Evolutionary conservation across 345 rosid species (phyloP).

Genomic region (Eucalyptus cloeziana): DNA sequence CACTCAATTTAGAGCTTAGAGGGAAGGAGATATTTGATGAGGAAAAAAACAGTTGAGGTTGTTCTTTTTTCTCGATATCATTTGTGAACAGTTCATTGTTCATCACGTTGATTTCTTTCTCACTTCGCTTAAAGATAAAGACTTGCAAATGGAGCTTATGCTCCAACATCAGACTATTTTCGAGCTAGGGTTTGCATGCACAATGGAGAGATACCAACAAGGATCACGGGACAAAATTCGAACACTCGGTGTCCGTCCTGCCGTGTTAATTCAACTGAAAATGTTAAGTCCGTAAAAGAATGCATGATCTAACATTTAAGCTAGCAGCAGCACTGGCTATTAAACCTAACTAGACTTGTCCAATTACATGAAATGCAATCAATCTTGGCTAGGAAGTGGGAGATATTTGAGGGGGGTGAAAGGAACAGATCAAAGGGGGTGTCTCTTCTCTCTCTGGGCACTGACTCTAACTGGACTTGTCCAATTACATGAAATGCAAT

Average conservation of each 20-base stretch:
- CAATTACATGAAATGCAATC: not conserved
- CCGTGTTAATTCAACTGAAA: not conserved
- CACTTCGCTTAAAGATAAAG: not conserved
- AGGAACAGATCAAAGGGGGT: not conserved
- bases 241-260: too few species aligned
- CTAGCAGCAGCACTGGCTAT: not conserved
- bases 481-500: not conserved
- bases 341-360: not conserved
- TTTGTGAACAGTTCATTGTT: not conserved
- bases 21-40: not conserved
- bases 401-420: not conserved
- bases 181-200: not conserved
- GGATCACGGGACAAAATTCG: rapidly evolving
- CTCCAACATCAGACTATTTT: not conserved
- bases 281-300: rapidly evolving
- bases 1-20: not conserved
- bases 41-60: not conserved
- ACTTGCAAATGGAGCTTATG: not conserved
- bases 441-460: not conserved
- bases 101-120: not conserved
- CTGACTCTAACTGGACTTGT: not conserved
- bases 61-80: not conserved
- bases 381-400: not conserved
- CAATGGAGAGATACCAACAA: not conserved
- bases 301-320: not conserved